Evolutionary conservation across 768 basidiomycete genomes (phyloP).

Genomic region (Lactifluus hygrophoroides): DNA sequence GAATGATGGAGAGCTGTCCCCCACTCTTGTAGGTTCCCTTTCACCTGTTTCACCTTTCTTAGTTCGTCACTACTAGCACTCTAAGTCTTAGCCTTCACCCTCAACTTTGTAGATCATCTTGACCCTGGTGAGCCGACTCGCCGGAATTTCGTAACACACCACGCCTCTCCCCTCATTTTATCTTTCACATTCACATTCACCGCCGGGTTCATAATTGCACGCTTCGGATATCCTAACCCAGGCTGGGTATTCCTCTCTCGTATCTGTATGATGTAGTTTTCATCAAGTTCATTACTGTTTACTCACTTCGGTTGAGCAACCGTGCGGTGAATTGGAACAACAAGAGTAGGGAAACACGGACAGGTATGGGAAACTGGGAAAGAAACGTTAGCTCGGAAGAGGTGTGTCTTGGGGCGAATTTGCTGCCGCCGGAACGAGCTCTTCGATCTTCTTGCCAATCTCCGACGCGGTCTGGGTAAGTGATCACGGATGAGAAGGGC

Average conservation of each 20-base stretch:
- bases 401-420: background rate
- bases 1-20: constrained; percentile 27
- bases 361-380: background rate
- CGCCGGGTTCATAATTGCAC: background rate
- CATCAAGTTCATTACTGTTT: constrained; percentile 8
- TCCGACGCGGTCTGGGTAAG: constrained; percentile 17
- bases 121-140: background rate
- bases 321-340: background rate
- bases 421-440: constrained; percentile 12
- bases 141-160: background rate
- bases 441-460: constrained; percentile 20
- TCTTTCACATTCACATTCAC: background rate
- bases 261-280: constrained; percentile 11
- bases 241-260: background rate
- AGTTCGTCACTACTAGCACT: background rate
- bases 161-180: background rate
- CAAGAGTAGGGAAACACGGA: background rate
- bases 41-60: background rate
- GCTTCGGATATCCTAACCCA: constrained; percentile 10
- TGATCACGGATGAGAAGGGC: background rate
- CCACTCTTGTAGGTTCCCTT: background rate
- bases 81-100: background rate
- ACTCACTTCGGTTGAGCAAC: background rate
- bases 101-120: constrained; percentile 3
- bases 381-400: background rate